These are phyloP conservation scores for Rhodotorula toruloides DNA, from an alignment of 768 basidiomycete genomes.

Conservation along the genomic window DNA sequence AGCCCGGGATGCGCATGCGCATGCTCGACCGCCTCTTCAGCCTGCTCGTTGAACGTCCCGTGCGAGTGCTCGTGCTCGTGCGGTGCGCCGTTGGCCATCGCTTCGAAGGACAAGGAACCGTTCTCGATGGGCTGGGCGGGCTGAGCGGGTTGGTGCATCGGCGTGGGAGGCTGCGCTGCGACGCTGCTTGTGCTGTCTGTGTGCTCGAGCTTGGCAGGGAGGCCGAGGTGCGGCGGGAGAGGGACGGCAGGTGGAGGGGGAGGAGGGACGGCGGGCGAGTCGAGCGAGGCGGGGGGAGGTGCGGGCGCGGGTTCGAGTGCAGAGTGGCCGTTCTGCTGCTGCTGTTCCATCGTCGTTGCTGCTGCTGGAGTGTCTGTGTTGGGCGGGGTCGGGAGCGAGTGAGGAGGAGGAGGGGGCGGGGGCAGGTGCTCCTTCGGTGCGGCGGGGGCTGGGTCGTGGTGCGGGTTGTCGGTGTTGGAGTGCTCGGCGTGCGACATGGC, in stretches of 20 bases:
- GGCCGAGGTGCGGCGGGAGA: conserved; percentile 3
- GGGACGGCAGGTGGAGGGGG: background rate
- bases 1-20: conserved; percentile 13
- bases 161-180: conserved; percentile 29
- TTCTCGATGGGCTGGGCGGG: background rate
- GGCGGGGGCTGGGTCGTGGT: background rate
- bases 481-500: too few species aligned
- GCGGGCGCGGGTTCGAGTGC: background rate
- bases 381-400: conserved; percentile 3
- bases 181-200: conserved; percentile 12
- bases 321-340: too few species aligned
- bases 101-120: too few species aligned
- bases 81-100: background rate
- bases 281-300: background rate
- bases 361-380: too few species aligned
- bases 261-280: too few species aligned
- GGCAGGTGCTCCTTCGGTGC: background rate
- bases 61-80: background rate
- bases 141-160: conserved; percentile 2
- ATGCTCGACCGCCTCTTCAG: background rate
- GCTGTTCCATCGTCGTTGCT: too few species aligned
- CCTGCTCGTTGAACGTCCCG: background rate
- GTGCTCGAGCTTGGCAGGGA: conserved; percentile 10
- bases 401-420: background rate
- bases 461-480: background rate